Evolutionary conservation across 2,329 filamentous ascomycete genomes (phyloP).

Genomic region (Sclerotinia borealis): DNA sequence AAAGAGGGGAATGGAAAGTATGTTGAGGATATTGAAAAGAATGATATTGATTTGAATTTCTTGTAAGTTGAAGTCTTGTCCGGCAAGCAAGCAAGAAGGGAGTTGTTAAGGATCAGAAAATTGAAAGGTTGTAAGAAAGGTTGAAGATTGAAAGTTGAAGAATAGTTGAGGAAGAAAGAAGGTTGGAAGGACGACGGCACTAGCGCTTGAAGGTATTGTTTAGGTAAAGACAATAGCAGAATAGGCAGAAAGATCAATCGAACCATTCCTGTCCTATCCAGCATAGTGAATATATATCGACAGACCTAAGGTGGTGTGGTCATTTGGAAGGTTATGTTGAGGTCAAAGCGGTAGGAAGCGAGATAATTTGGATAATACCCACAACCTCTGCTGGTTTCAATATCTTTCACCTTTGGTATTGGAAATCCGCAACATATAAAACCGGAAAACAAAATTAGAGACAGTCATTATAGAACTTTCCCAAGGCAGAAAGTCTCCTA

Average conservation of each 20-base stretch:
- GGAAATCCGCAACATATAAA: neutral
- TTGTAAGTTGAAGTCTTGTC: neutral
- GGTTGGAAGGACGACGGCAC: neutral
- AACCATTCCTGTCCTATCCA: neutral
- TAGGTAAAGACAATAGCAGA: neutral
- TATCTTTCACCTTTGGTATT: neutral
- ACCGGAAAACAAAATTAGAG: neutral
- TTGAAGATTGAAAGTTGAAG: constrained; percentile 1
- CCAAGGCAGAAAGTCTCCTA: neutral
- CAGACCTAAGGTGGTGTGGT: neutral
- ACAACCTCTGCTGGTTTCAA: neutral
- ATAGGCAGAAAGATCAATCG: neutral
- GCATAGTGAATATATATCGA: constrained; percentile 6
- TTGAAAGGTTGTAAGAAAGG: neutral
- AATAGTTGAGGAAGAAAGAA: neutral
- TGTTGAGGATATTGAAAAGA: constrained; percentile 5
- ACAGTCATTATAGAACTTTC: neutral
- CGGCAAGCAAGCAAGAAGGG: constrained; percentile 8
- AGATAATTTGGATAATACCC: neutral
- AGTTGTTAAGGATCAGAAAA: constrained; percentile 2
- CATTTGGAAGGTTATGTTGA: neutral
- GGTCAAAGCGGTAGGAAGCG: constrained; percentile 3
- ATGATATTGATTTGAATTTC: neutral
- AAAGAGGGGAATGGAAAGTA: neutral
- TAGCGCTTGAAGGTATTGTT: neutral